Evolutionary conservation across 305 asterid species (phyloP).

Genomic region (Fraxinus sp.): DNA sequence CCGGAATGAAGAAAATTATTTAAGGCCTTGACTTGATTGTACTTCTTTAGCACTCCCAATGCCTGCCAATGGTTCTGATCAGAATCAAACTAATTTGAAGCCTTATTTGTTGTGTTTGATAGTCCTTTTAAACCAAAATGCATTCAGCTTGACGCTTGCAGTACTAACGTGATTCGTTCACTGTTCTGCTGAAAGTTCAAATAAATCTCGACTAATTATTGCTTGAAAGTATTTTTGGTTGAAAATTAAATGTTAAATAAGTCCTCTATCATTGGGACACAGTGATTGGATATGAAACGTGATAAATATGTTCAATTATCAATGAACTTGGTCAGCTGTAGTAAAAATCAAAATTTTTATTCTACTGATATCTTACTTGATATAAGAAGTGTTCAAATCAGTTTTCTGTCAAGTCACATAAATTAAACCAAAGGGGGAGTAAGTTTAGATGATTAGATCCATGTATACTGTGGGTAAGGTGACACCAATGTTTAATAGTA

Average conservation of each 20-base stretch:
- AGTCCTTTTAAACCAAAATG: neutral
- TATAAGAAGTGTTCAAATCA: neutral
- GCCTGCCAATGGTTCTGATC: neutral
- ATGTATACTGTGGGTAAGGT: slow-evolving; percentile 5
- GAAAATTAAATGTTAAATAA: neutral
- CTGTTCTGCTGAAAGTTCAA: neutral
- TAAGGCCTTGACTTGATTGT: neutral
- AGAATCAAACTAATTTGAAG: neutral
- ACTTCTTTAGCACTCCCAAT: neutral
- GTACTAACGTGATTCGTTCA: neutral
- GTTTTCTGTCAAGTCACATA: neutral
- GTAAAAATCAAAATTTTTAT: neutral
- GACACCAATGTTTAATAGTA: neutral
- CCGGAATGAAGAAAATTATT: neutral
- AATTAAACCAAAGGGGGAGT: neutral
- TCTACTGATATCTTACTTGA: neutral
- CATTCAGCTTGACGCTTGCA: neutral
- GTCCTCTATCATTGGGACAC: neutral
- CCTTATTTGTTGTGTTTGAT: neutral
- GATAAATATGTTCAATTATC: neutral
- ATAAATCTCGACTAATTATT: neutral
- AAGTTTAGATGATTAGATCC: neutral
- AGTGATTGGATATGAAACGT: neutral
- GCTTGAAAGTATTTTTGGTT: neutral
- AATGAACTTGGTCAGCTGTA: neutral